A percentile compares a stretch with the other conserved stretches of the same genome.
Conservation (phyloP, 78 protist species). For the Kipferlia bialata region DNA sequence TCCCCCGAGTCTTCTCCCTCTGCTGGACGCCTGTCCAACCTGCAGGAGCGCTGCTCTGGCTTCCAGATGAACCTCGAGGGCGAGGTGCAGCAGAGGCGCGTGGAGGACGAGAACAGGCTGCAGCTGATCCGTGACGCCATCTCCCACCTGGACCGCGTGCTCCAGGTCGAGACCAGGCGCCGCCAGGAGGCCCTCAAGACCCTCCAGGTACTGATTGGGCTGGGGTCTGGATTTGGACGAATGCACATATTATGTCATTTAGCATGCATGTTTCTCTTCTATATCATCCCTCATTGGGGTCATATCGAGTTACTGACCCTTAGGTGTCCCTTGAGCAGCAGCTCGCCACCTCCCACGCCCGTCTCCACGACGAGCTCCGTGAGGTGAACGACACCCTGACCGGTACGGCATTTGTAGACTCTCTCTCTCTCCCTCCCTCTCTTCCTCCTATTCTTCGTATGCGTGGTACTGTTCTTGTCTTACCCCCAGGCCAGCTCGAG, state of each 20-base stretch:
- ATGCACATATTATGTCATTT: too few relatives aligned
- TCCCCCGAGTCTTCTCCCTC: too few relatives aligned
- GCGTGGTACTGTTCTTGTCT: too few relatives aligned
- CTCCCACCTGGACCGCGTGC: slow-evolving; percentile 2
- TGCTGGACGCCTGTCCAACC: not conserved
- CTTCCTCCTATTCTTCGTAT: too few relatives aligned
- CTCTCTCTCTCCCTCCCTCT: too few relatives aligned
- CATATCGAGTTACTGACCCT: too few relatives aligned
- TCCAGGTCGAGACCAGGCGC: slow-evolving; percentile 1
- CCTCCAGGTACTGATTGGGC: not conserved
- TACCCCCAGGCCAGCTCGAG: not conserved
- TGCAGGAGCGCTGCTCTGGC: not conserved
- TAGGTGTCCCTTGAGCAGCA: not conserved
- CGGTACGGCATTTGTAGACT: too few relatives aligned
- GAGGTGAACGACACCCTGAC: not conserved
- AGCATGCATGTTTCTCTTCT: too few relatives aligned
- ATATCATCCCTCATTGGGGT: too few relatives aligned
- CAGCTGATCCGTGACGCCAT: not conserved
- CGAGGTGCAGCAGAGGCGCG: not conserved
- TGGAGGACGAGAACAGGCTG: slow-evolving; percentile 7
- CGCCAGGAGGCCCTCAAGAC: slow-evolving; percentile 5
- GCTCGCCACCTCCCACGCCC: not conserved
- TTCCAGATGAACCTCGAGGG: slow-evolving; percentile 12
- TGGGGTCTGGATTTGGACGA: too few relatives aligned
- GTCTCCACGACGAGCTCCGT: not conserved